phyloP scores from a whole-genome alignment of 1,284 basidiomycete genomes.

The Vanrija sp. region DNA sequence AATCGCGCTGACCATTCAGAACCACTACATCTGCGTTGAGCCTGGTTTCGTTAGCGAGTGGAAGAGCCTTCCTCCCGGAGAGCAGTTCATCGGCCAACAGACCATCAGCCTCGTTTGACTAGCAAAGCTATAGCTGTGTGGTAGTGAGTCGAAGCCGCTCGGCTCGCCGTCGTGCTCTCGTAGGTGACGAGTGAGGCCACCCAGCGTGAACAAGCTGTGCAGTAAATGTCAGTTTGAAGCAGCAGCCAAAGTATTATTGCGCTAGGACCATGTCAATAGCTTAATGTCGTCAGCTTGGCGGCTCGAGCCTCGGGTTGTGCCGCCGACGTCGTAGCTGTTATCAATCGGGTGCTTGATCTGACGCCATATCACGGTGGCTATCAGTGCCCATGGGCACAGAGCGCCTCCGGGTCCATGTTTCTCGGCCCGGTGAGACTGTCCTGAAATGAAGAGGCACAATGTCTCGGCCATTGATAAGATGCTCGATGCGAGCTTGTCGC shows the following conservation, averaged over 20 bases:
- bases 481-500: neutral
- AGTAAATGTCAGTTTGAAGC: neutral
- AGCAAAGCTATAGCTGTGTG: no score
- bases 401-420: no score
- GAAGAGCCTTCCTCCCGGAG: conserved; percentile 56
- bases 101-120: conserved; percentile 51
- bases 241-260: neutral
- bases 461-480: neutral
- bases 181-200: no score
- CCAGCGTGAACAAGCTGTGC: neutral
- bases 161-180: neutral
- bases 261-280: no score
- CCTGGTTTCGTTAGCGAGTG: conserved; percentile 65
- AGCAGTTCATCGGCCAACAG: conserved; percentile 72
- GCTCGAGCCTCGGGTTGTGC: no score
- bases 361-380: no score
- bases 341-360: no score
- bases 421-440: no score
- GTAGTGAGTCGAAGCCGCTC: neutral
- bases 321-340: no score
- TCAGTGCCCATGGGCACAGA: no score
- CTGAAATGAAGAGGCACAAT: no score
- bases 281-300: no score
- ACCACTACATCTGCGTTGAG: conserved; percentile 76
- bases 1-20: conserved; percentile 50